A percentile compares a stretch with the other conserved stretches of the same genome.
Conservation (phyloP, 176 grass and related monocot species). For the Phyllostachys edulis region DNA sequence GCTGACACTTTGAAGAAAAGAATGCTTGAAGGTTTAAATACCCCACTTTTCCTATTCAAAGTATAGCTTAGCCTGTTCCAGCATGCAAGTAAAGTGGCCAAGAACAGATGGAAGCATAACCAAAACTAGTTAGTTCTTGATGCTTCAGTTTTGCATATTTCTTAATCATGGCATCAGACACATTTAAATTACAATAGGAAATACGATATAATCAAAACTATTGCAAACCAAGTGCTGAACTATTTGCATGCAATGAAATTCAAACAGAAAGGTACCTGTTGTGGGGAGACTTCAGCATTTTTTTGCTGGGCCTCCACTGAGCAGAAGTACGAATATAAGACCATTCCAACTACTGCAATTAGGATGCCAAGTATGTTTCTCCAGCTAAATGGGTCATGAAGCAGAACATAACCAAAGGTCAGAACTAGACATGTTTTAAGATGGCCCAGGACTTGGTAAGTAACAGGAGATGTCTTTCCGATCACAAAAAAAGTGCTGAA, state of each 20-base stretch:
- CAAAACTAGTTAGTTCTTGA: not conserved
- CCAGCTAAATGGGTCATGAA: conserved; percentile 92
- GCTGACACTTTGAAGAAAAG: not conserved
- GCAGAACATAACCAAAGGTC: conserved; percentile 80
- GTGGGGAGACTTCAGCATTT: conserved; percentile 47
- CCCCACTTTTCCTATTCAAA: not conserved
- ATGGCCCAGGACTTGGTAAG: conserved; percentile 92
- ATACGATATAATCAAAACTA: not conserved
- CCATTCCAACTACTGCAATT: conserved; percentile 79
- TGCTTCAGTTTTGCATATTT: not conserved
- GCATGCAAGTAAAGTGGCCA: not conserved
- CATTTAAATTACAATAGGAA: not conserved
- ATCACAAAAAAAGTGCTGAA: conserved; percentile 95
- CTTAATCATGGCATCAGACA: not conserved
- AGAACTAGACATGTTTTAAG: conserved; percentile 92
- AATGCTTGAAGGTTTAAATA: not conserved
- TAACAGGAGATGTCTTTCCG: conserved; percentile 87
- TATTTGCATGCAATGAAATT: not conserved
- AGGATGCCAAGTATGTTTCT: conserved; percentile 92
- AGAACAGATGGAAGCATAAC: not conserved
- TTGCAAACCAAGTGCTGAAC: not conserved
- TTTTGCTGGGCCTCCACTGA: conserved; percentile 59
- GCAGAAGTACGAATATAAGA: conserved; percentile 82
- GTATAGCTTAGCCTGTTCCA: not conserved
- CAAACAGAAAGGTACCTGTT: conserved; percentile 46